Conservation (phyloP, 2,329 filamentous ascomycete species). For the Pseudocercospora pini-densiflorae region DNA sequence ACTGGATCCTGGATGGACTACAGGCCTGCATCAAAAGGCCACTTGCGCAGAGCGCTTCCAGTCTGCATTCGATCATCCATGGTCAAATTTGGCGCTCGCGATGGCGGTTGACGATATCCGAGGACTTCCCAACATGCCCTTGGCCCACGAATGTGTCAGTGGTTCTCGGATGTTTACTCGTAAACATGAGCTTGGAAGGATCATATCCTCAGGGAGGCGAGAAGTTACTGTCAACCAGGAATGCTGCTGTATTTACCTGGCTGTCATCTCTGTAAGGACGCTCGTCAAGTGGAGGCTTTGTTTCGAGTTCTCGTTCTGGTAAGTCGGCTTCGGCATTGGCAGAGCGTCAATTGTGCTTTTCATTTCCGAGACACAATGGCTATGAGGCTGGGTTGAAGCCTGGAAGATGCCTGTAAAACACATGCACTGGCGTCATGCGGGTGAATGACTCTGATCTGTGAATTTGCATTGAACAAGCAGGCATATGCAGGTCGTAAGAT, state of each 20-base stretch:
- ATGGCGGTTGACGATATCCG: neutral
- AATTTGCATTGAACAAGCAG: slow-evolving; percentile 6
- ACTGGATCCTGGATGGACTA: neutral
- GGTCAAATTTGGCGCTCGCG: neutral
- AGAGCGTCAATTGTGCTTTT: neutral
- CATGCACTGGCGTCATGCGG: slow-evolving; percentile 8
- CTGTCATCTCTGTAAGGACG: slow-evolving; percentile 1
- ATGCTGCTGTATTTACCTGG: neutral
- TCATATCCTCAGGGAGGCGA: neutral
- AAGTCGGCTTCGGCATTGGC: neutral
- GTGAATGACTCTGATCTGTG: neutral
- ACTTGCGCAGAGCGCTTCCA: neutral
- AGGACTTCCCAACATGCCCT: neutral
- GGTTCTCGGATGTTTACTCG: neutral
- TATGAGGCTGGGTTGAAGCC: neutral
- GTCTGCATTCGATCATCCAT: neutral
- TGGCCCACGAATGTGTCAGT: neutral
- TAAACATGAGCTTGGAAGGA: neutral
- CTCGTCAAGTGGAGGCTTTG: neutral
- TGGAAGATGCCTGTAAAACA: slow-evolving; percentile 6
- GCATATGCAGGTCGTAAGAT: neutral
- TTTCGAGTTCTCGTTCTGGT: slow-evolving; percentile 5
- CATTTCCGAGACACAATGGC: slow-evolving; percentile 1
- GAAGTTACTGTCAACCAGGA: neutral
- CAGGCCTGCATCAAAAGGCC: neutral